These are phyloP conservation scores for Vigna radiata DNA, from an alignment of 306 rosid genomes.

Conservation along the genomic window DNA sequence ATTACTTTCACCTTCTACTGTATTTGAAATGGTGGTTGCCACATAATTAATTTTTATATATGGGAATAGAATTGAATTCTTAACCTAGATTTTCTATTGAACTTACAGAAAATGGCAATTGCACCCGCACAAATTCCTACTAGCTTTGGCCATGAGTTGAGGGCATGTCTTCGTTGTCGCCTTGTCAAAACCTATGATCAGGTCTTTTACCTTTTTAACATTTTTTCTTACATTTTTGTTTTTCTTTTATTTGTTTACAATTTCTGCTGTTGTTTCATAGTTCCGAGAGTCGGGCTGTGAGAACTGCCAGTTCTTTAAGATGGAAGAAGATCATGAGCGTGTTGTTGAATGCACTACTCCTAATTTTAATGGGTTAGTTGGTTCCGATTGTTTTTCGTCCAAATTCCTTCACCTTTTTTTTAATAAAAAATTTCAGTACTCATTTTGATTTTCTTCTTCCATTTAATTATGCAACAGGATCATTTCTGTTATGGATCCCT, in stretches of 20 bases:
- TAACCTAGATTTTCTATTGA: not conserved
- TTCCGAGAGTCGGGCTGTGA: slow-evolving; percentile 94
- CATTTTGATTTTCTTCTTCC: slow-evolving; percentile 13
- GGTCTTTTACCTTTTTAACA: slow-evolving; percentile 45
- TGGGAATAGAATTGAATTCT: no score
- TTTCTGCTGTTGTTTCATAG: slow-evolving; percentile 48
- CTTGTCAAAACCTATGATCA: slow-evolving; percentile 98
- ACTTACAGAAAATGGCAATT: slow-evolving; percentile 55
- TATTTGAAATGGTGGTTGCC: no score
- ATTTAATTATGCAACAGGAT: slow-evolving; percentile 55
- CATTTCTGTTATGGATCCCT: slow-evolving; percentile 93
- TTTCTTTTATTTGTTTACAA: not conserved
- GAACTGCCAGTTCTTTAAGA: slow-evolving; percentile 90
- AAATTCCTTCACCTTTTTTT: not conserved
- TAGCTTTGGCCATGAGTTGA: slow-evolving; percentile 87
- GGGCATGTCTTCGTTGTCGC: slow-evolving; percentile 98
- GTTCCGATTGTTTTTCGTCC: not conserved
- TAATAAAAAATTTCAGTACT: no score
- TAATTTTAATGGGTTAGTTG: slow-evolving; percentile 86
- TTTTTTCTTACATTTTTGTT: not conserved
- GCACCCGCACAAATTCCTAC: slow-evolving; percentile 91
- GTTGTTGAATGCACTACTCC: slow-evolving; percentile 93
- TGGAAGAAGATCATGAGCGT: slow-evolving; percentile 92
- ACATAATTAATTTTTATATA: no score
- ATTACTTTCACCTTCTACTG: no score